phyloP scores from a whole-genome alignment of 345 rosid genomes.

The Anastatica hierochuntica region DNA sequence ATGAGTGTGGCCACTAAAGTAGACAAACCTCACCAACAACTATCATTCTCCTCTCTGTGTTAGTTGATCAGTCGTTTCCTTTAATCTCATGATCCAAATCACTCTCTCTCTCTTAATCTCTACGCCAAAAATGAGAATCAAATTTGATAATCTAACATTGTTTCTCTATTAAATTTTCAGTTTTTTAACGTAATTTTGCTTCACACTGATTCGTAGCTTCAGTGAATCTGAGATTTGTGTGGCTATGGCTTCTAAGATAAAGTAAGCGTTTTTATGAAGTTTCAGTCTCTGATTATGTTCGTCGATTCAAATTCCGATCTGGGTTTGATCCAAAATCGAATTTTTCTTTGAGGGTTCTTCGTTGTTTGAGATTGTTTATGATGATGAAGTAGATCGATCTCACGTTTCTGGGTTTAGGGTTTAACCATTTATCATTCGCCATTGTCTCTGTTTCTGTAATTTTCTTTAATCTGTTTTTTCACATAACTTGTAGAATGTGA shows the following conservation, averaged over 20 bases:
- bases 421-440: neutral
- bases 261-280: conserved; percentile 15
- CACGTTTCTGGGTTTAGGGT: too few species aligned
- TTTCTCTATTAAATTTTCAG: neutral
- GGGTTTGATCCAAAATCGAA: conserved; percentile 1
- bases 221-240: conserved; percentile 3
- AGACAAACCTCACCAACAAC: conserved; percentile 19
- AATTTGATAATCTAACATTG: too few species aligned
- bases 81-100: too few species aligned
- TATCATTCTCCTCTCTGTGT: conserved; percentile 10
- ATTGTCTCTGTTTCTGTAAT: neutral
- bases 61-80: conserved; percentile 15
- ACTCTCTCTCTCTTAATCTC: conserved; percentile 11
- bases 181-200: neutral
- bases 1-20: conserved; percentile 18
- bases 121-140: neutral
- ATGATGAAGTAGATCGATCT: too few species aligned
- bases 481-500: too few species aligned
- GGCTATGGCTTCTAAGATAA: conserved; percentile 23
- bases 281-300: neutral
- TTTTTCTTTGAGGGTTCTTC: neutral
- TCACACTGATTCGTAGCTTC: too few species aligned
- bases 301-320: conserved; percentile 23
- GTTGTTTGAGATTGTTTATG: neutral
- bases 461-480: too few species aligned